Conservation (phyloP, 2,329 filamentous ascomycete species). For the Sporothrix brunneoviolacea region DNA sequence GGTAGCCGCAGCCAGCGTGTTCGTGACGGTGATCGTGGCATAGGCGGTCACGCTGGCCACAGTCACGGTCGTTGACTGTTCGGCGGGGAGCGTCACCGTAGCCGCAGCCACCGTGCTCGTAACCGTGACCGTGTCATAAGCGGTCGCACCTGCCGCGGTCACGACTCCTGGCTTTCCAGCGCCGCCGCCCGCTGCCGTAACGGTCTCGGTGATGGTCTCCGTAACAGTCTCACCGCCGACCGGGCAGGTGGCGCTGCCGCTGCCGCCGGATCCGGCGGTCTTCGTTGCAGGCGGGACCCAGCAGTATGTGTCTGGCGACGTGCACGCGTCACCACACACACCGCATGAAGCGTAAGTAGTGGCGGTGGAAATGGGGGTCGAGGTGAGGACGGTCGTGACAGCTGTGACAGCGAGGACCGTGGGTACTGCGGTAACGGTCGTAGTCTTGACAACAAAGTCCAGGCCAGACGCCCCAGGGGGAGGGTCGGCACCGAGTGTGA, state of each 20-base stretch:
- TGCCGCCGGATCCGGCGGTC: no score
- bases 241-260: not conserved
- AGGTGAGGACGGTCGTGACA: not conserved
- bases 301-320: constrained; percentile 1
- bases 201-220: not conserved
- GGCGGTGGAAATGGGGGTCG: not conserved
- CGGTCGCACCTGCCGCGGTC: not conserved
- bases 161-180: no score
- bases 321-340: not conserved
- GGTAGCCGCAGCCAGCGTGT: not conserved
- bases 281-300: not conserved
- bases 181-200: not conserved
- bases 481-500: constrained; percentile 1
- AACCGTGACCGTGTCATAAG: not conserved
- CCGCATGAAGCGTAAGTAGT: not conserved
- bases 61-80: no score
- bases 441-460: constrained; percentile 2
- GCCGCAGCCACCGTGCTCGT: no score
- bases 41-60: no score
- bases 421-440: not conserved
- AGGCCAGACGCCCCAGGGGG: not conserved
- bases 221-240: no score
- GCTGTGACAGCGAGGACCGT: not conserved
- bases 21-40: not conserved
- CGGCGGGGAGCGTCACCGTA: no score